Evolutionary conservation across 2,329 filamentous ascomycete species (phyloP).

Genomic region (Pseudopyrenochaeta lycopersici): DNA sequence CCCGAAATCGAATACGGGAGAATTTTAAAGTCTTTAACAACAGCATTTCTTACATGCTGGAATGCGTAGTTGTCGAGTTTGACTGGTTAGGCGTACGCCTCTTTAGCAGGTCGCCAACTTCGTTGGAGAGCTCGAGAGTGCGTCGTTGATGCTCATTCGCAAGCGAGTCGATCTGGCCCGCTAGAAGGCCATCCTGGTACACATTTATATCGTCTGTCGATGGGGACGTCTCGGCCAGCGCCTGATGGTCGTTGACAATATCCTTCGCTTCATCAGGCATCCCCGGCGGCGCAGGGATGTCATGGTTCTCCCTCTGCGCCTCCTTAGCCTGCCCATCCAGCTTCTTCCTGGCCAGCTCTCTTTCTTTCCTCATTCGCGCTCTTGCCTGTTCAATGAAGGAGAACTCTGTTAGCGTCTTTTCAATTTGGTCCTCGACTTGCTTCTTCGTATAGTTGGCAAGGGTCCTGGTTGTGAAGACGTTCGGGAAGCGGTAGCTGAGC

Average conservation of each 20-base stretch:
- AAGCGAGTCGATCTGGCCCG: constrained; percentile 2
- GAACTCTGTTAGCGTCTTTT: constrained; percentile 68
- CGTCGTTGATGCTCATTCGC: constrained; percentile 1
- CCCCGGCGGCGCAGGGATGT: constrained; percentile 9
- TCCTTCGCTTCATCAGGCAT: constrained; percentile 20
- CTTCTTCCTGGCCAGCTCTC: constrained; percentile 14
- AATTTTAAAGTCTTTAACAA: neutral
- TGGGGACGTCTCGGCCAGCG: constrained; percentile 10
- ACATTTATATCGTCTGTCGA: constrained; percentile 21
- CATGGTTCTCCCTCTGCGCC: neutral
- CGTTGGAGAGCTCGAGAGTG: neutral
- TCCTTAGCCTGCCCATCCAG: constrained; percentile 1
- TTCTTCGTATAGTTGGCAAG: constrained; percentile 82
- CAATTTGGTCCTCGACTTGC: constrained; percentile 79
- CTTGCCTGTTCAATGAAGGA: constrained; percentile 48
- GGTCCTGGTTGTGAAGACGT: constrained; percentile 77
- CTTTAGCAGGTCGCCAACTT: constrained; percentile 6
- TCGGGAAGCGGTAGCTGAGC: constrained; percentile 88
- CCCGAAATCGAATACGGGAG: neutral
- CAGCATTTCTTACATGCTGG: neutral
- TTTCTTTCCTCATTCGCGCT: constrained; percentile 6
- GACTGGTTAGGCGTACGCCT: neutral
- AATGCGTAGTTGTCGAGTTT: neutral
- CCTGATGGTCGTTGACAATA: constrained; percentile 22
- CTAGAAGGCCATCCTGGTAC: constrained; percentile 24